Evolutionary conservation across 2,329 filamentous ascomycete species (phyloP), one percentile per base, ranked within the genome.

Genomic region (Cryphonectria nitschkei): DNA sequence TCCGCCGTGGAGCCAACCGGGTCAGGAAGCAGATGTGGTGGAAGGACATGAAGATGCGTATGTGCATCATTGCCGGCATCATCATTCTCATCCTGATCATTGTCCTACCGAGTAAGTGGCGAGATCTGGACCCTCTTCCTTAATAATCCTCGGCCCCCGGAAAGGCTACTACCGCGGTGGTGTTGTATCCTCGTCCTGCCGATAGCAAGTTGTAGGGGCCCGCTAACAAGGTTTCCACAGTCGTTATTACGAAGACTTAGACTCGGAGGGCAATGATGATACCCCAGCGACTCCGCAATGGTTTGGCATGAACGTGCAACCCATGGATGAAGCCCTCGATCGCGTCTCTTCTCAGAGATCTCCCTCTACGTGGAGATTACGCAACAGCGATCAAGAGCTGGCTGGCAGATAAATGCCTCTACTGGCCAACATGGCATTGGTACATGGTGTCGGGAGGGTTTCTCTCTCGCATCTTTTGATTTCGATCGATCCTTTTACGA

Each of bases 21-120:
- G 95, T 99, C 77, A 91, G 96, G 82, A 95, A 95, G 87, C 91
- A 97, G 83, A 98, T 98, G 95, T 98, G 95, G 95, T 98, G 95
- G 95, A 98, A 98, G 89, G 95, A 98, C 80, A 97, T 98, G 94
- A 98, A 98, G 90, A 99, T 99, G 96, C 91, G 96, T 82, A 96
- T 98, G 87, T 98, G 95, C 84, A 86, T 99, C 77, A 92, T 97
- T 80, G 87, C 91, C 72, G 96, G 95, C 78, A 92, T 99, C 82
- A 92, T 98, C 81, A 88, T 98, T 76, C 87, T 99, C 77, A 88
- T 99, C 76, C 85, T 97, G 76, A 89, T 99, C 82, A 98, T 99
- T 81, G 96, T 99, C 79, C 90, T 98, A 76, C 96, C 96, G 75
- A 94, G 95, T 97, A 89, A 80, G 90, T 83, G 52, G 41, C 75